A percentile compares a stretch with the other conserved stretches of the same genome.
Conservation (phyloP, 306 rosid species). For the Pyrus bretschneideri region DNA sequence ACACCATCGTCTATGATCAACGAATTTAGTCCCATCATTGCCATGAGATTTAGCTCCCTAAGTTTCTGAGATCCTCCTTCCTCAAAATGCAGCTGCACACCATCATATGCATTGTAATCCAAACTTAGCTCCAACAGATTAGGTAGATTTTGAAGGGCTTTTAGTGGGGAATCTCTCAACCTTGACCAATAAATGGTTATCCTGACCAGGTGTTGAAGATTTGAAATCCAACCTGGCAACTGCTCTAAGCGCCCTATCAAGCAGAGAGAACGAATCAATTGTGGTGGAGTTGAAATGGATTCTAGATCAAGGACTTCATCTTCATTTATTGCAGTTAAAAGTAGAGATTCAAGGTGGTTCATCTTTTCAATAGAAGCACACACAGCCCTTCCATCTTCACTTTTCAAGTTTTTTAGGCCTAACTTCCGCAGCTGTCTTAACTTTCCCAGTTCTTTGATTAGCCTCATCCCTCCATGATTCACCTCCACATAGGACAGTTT, state of each 20-base stretch:
- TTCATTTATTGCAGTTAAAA: background rate
- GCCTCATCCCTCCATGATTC: background rate
- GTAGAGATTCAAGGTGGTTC: constrained; percentile 4
- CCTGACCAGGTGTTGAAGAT: background rate
- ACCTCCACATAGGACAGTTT: background rate
- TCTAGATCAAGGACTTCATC: no score
- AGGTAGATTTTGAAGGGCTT: background rate
- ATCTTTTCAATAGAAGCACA: background rate
- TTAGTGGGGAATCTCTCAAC: background rate
- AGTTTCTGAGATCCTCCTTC: background rate
- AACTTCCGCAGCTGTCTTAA: background rate
- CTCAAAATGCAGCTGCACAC: background rate
- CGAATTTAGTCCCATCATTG: background rate
- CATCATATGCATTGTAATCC: background rate
- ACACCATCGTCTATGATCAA: background rate
- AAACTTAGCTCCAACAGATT: background rate
- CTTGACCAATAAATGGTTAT: background rate
- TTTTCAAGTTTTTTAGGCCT: background rate
- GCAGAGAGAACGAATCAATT: background rate
- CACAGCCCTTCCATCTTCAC: background rate
- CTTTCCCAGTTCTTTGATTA: background rate
- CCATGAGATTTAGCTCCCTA: background rate
- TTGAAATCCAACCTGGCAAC: constrained; percentile 6
- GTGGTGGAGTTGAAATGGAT: background rate
- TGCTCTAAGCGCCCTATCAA: background rate